Evolutionary conservation across 108 stramenopile species (phyloP), one percentile per base, ranked within the genome.

Genomic region (Ochromonas danica): DNA sequence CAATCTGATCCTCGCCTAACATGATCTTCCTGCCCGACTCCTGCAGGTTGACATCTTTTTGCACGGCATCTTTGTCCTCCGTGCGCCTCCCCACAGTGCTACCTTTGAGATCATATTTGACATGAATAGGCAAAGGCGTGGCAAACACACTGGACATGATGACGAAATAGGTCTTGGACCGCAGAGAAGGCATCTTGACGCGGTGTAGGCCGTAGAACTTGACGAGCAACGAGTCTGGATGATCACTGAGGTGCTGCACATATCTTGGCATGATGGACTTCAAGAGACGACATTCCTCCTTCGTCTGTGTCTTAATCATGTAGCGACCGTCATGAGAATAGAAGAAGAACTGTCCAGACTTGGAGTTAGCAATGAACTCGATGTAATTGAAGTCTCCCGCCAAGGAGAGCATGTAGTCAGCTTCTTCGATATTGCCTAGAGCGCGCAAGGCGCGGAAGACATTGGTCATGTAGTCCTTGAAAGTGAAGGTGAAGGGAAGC

Each of bases 311-410:
- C 78, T 84, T 84, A 67, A 84, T 63, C 78, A 84, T 70, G 78
- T 81, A 84, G 30, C 78, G 31, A 36, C 97, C 98, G 85, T 99
- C 98, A 83, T 93, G 94, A 10, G 94, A 95, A 78, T 97, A 99
- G 84, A 99, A 99, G 86, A 99, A 97, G 82, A 97, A 99, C 79
- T 97, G 96, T 25, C 96, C 96, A 79, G 90, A 91, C 83, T 97
- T 97, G 33, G 98, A 95, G 81, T 99, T 99, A 43, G 94, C 92
- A 77, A 97, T 93, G 86, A 99, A 99, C 88, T 99, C 96, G 67
- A 99, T 94, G 87, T 94, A 97, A 81, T 97, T 94, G 75, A 95
- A 95, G 86, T 95, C 94, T 74, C 96, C 96, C 61, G 94, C 94
- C 28, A 99, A 92, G 0, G 93, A 94, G 1, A 92, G 80, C 78